A percentile compares a stretch with the other conserved stretches of the same genome.
phyloP scores from a whole-genome alignment of 2,329 filamentous ascomycete species.

The Allantophomopsis lycopodina region DNA sequence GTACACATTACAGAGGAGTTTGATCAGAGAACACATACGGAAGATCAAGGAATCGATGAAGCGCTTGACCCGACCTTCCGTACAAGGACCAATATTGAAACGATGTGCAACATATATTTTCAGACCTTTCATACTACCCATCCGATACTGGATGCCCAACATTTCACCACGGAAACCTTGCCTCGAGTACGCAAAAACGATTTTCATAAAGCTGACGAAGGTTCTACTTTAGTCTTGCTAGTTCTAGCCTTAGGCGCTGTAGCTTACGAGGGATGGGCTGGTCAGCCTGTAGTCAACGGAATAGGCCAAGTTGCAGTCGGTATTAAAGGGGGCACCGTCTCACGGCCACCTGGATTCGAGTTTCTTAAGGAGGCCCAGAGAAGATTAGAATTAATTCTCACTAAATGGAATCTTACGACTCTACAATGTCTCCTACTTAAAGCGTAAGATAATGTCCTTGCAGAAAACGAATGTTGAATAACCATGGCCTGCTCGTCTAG shows the following conservation, averaged over 20 bases:
- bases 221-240: neutral
- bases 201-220: neutral
- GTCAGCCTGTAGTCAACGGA: neutral
- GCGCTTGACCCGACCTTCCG: neutral
- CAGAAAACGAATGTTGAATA: neutral
- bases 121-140: neutral
- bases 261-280: neutral
- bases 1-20: neutral
- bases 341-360: neutral
- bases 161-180: neutral
- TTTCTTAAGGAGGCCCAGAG: conserved; percentile 1
- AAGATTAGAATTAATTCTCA: conserved; percentile 1
- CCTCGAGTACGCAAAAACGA: neutral
- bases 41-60: neutral
- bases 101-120: neutral
- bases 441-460: neutral
- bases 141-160: neutral
- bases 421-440: neutral
- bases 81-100: no score
- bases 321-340: neutral
- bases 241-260: conserved; percentile 1
- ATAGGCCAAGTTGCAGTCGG: neutral
- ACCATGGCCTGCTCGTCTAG: neutral
- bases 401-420: neutral
- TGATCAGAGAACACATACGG: neutral